phyloP scores from a whole-genome alignment of 1,284 basidiomycete genomes.

The Papiliotrema nemorosa region DNA sequence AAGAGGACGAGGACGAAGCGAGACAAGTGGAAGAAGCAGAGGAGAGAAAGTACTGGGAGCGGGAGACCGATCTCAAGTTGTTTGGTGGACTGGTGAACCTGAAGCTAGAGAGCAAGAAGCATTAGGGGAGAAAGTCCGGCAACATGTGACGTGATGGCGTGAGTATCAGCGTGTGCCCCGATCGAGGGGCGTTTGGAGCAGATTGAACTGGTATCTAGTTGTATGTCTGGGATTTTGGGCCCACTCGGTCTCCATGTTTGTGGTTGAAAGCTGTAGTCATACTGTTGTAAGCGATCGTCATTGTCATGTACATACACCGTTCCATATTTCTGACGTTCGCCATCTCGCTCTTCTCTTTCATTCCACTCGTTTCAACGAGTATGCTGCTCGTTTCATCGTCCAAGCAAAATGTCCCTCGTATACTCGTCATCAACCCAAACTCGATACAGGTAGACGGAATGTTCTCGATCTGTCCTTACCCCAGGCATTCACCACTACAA shows the following conservation, averaged over 20 bases:
- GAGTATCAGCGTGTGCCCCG: too few species aligned
- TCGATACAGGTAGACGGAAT: constrained; percentile 43
- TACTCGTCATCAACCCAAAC: constrained; percentile 57
- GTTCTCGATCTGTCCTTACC: neutral
- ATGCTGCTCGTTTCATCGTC: neutral
- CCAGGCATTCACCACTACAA: constrained; percentile 17
- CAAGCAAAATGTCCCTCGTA: constrained; percentile 6
- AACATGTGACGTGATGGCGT: too few species aligned
- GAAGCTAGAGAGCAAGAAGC: constrained; percentile 31
- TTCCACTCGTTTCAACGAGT: neutral
- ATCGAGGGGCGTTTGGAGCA: too few species aligned
- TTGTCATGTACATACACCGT: too few species aligned
- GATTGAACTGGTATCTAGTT: too few species aligned
- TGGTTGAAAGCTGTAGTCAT: too few species aligned
- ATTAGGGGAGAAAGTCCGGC: too few species aligned
- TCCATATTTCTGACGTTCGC: too few species aligned
- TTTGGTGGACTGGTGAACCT: constrained; percentile 26
- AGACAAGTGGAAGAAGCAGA: neutral
- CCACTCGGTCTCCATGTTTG: too few species aligned
- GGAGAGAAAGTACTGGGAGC: constrained; percentile 20
- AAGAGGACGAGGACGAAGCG: neutral
- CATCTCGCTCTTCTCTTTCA: too few species aligned
- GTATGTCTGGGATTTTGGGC: too few species aligned
- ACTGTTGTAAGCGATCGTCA: too few species aligned
- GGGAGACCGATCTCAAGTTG: constrained; percentile 26